Evolutionary conservation across 1,284 basidiomycete genomes (phyloP).

Genomic region (Austroboletus niveus): DNA sequence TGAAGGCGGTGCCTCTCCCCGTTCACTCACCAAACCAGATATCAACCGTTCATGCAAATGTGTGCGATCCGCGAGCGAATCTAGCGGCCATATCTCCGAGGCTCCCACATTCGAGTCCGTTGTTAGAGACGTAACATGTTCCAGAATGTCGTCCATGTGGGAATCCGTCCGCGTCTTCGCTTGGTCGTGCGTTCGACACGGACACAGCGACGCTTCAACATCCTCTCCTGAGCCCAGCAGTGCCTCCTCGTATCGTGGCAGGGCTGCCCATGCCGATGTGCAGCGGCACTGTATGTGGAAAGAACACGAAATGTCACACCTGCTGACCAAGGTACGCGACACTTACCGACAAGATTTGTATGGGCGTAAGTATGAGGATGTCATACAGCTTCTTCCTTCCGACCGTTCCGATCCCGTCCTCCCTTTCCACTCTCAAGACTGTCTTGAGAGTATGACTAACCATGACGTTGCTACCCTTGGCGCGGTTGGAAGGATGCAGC

Average conservation of each 20-base stretch:
- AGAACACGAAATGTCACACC: neutral
- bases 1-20: constrained; percentile 62
- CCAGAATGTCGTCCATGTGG: constrained; percentile 5
- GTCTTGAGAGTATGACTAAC: constrained; percentile 83
- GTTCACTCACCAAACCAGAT: constrained; percentile 59
- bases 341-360: constrained; percentile 78
- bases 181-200: constrained; percentile 35
- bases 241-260: constrained; percentile 65
- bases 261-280: constrained; percentile 71
- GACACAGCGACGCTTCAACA: constrained; percentile 37
- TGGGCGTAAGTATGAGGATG: constrained; percentile 84
- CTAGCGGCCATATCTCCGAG: constrained; percentile 14
- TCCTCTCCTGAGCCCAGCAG: constrained; percentile 28
- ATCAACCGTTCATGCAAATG: constrained; percentile 59
- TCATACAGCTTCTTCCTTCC: constrained; percentile 83
- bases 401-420: constrained; percentile 72
- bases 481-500: constrained; percentile 82
- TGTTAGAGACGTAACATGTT: constrained; percentile 31
- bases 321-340: neutral
- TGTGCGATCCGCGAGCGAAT: constrained; percentile 40
- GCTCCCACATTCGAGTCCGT: constrained; percentile 28
- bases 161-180: constrained; percentile 5
- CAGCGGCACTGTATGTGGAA: constrained; percentile 62
- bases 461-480: constrained; percentile 77
- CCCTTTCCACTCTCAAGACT: constrained; percentile 81